Percentiles rank a stretch among this genome's conserved stretches.
phyloP scores from a whole-genome alignment of 176 grass and related monocot species.

The Lolium rigidum region DNA sequence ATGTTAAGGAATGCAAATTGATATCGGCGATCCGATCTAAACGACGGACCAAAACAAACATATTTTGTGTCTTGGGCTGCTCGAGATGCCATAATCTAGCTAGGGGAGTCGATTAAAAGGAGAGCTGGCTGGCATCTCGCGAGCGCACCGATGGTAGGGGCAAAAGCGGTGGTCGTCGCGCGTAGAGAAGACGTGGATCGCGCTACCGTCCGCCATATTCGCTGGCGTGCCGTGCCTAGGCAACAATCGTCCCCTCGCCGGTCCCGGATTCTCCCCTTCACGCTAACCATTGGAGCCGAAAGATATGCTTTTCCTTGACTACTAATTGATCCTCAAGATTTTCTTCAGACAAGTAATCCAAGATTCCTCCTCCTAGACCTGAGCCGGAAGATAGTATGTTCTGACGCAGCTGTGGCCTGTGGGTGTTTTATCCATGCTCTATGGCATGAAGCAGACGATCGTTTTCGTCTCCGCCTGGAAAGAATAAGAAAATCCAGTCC shows the following conservation, averaged over 20 bases:
- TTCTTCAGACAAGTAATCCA: neutral
- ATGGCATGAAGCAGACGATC: neutral
- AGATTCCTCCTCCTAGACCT: neutral
- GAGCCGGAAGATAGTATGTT: neutral
- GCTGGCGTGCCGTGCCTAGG: slow-evolving; percentile 27
- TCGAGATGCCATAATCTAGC: too few species aligned
- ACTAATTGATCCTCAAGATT: neutral
- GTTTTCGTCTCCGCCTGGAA: neutral
- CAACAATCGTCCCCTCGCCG: neutral
- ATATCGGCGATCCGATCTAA: too few species aligned
- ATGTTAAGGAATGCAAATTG: too few species aligned
- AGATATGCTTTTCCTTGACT: neutral
- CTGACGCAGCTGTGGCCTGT: neutral
- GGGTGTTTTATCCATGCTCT: neutral
- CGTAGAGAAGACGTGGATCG: slow-evolving; percentile 17
- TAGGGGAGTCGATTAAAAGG: neutral
- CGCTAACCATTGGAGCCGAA: neutral
- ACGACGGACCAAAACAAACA: too few species aligned
- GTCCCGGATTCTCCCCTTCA: neutral
- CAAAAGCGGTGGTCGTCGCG: slow-evolving; percentile 40
- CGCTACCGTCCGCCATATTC: slow-evolving; percentile 13
- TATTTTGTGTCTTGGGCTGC: too few species aligned
- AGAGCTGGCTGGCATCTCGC: slow-evolving; percentile 11
- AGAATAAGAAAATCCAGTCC: neutral
- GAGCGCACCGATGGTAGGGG: neutral